Evolutionary conservation across 2,329 filamentous ascomycete species (phyloP), one percentile per base, ranked within the genome.

Genomic region (Phaeosphaeria sp.): DNA sequence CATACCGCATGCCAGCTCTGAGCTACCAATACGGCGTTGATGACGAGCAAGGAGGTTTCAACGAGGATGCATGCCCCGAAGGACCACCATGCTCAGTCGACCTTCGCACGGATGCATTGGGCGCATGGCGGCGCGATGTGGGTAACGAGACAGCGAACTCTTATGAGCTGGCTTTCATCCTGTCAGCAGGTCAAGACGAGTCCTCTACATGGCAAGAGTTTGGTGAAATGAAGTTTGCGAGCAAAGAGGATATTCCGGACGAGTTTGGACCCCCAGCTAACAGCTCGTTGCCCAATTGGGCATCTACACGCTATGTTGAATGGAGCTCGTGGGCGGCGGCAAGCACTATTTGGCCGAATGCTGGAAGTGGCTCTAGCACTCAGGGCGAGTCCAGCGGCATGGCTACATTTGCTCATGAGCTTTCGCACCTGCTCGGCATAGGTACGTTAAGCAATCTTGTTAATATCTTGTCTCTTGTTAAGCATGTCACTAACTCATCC

Each of bases 131-230:
- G 6, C 72, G 73, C 0, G 83, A 84, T n/a, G 78, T 85, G 0
- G 83, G 83, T 1, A 79, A 84, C 43, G 77, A 73, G n/a, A 81
- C 78, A 0, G 82, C 82, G 3, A 71, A 78, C 58, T 67, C 77
- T 0, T 85, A 75, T 47, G 83, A 85, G 65, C 73, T 85, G 1
- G 82, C 81, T 3, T 85, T 85, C 67, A 83, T 85, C 57, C 77
- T 85, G 1, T 84, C 82, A 0, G 82, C 83, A 0, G 83, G 83
- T 5, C 83, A 85, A 60, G 83, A 85, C 56, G 83, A 85, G 66
- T 84, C 82, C 0, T 81, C 81, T 0, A 84, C 83, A 0, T 85
- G 83, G 83, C 83, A 85, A 54, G 83, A 85, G 60, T 85, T 85
- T 60, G 83, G 83, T 39, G 80, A 83, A 69, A 85, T 85, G 81